Evolutionary conservation across 164 flowering plant genomes (phyloP).

Genomic region (Magnolia changhungtana): DNA sequence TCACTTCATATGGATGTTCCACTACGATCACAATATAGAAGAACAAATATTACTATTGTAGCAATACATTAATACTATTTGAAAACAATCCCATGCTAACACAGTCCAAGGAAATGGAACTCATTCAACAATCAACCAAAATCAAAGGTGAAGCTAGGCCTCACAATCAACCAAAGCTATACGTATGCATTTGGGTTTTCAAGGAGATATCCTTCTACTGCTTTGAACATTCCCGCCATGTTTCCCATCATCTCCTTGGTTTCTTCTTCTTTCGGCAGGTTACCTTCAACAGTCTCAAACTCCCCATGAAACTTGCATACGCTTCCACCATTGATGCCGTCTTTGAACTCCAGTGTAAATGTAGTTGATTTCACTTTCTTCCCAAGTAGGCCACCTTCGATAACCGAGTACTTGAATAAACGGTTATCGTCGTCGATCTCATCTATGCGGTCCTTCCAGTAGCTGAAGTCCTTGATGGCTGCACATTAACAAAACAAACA

Average conservation of each 20-base stretch:
- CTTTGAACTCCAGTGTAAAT: slow-evolving; percentile 3
- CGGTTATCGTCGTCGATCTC: slow-evolving; percentile 2
- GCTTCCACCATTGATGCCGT: neutral
- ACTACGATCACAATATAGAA: too few species aligned
- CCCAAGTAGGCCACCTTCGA: slow-evolving; percentile 10
- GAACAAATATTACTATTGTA: too few species aligned
- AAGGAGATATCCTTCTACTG: slow-evolving; percentile 5
- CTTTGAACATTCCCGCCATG: slow-evolving; percentile 1
- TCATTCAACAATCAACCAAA: too few species aligned
- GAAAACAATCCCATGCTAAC: too few species aligned
- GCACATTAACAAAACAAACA: neutral
- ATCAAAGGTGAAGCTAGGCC: too few species aligned
- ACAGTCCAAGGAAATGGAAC: too few species aligned
- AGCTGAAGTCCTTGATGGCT: neutral
- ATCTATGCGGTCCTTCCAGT: slow-evolving; percentile 5
- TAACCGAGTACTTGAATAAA: neutral
- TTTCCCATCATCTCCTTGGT: slow-evolving; percentile 3
- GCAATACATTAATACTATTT: too few species aligned
- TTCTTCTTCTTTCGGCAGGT: neutral
- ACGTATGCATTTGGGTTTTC: neutral
- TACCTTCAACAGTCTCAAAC: neutral
- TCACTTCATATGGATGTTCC: too few species aligned
- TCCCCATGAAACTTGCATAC: slow-evolving; percentile 2
- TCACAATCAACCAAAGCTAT: neutral
- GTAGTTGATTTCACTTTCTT: neutral